Conservation (phyloP, 1,139 yeast species). For the Tardiomyces depauwii region DNA sequence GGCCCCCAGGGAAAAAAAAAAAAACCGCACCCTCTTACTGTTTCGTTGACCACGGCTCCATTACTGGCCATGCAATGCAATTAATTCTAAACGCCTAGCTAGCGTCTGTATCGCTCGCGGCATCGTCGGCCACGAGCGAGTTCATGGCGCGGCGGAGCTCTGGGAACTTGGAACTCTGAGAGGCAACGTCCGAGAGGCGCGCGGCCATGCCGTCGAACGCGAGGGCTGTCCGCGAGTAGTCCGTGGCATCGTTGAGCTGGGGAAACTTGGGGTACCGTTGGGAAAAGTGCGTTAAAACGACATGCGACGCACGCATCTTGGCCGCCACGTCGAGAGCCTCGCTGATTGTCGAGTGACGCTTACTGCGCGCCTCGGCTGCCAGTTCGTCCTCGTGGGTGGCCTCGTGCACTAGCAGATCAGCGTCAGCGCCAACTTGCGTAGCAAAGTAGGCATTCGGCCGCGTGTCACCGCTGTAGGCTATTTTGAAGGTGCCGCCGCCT, state of each 20-base stretch:
- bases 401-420: conserved; percentile 82
- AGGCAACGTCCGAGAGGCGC: conserved; percentile 30
- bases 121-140: not conserved
- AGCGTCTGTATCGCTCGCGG: no score
- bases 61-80: not conserved
- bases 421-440: conserved; percentile 46
- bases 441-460: conserved; percentile 64
- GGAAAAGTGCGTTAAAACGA: conserved; percentile 83
- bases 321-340: conserved; percentile 71
- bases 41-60: not conserved
- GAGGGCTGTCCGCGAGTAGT: conserved; percentile 25
- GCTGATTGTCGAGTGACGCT: conserved; percentile 81
- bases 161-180: conserved; percentile 19
- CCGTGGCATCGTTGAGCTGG: conserved; percentile 25
- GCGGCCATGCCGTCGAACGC: conserved; percentile 57
- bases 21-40: no score
- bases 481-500: conserved; percentile 36
- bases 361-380: conserved; percentile 68
- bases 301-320: conserved; percentile 58
- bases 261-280: conserved; percentile 75
- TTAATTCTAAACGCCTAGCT: no score
- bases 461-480: conserved; percentile 92
- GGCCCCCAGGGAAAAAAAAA: no score
- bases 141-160: not conserved
- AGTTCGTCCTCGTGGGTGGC: conserved; percentile 81